Evolutionary conservation across 352 stramenopile genomes (phyloP).

Genomic region (Globisporangium solare): DNA sequence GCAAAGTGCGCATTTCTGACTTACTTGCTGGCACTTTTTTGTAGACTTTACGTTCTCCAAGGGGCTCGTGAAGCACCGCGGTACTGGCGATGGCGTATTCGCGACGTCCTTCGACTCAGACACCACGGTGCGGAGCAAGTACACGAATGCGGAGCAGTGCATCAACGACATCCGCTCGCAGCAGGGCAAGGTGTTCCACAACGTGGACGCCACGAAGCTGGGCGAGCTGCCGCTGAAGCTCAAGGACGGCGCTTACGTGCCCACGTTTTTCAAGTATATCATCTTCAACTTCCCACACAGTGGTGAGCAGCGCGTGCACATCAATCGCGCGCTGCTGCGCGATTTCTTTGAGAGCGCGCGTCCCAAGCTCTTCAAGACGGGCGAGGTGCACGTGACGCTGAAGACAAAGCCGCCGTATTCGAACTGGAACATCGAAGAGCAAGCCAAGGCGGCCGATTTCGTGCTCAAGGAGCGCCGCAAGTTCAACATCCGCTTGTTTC

Average conservation of each 20-base stretch:
- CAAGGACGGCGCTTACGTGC: constrained; percentile 20
- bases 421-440: constrained; percentile 86
- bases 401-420: constrained; percentile 86
- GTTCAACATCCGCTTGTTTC: constrained; percentile 71
- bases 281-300: constrained; percentile 90
- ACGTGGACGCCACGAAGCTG: constrained; percentile 82
- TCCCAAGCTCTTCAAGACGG: constrained; percentile 40
- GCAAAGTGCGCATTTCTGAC: neutral
- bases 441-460: constrained; percentile 62
- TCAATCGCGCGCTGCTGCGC: constrained; percentile 73
- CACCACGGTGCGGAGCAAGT: constrained; percentile 59
- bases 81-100: constrained; percentile 45
- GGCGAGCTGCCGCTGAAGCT: constrained; percentile 34
- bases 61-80: constrained; percentile 59
- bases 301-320: constrained; percentile 83
- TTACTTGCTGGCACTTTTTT: neutral
- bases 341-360: constrained; percentile 86
- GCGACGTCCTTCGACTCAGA: constrained; percentile 82
- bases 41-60: constrained; percentile 81
- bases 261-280: constrained; percentile 73
- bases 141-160: constrained; percentile 68
- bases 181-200: constrained; percentile 55
- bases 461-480: constrained; percentile 71
- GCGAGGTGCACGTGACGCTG: constrained; percentile 81
- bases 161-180: constrained; percentile 43